phyloP scores from a whole-genome alignment of 805 yeast species.

The Wickerhamomyces ciferrii region DNA sequence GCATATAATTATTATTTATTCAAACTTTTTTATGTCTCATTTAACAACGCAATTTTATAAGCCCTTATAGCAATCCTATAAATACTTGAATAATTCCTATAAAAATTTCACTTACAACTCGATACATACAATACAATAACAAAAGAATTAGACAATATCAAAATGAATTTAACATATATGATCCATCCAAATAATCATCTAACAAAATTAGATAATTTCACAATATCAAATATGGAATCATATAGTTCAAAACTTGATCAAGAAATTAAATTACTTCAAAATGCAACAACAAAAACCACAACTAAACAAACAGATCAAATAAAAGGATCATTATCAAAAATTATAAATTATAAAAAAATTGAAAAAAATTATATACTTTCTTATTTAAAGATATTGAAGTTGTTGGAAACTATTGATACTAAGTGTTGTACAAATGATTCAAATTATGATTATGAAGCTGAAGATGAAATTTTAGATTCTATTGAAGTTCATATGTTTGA shows the following conservation, averaged over 20 bases:
- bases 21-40: too few relatives aligned
- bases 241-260: constrained; percentile 7
- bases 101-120: too few relatives aligned
- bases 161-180: constrained; percentile 2
- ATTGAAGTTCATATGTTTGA: constrained; percentile 15
- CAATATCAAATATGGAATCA: constrained; percentile 16
- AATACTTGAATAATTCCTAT: too few relatives aligned
- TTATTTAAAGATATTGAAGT: constrained; percentile 13
- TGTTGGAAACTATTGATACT: constrained; percentile 12
- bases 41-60: too few relatives aligned
- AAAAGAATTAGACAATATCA: too few relatives aligned
- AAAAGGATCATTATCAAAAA: background rate
- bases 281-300: background rate
- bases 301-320: too few relatives aligned
- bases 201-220: constrained; percentile 15
- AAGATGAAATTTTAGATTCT: constrained; percentile 17
- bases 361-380: constrained; percentile 10
- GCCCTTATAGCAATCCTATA: too few relatives aligned
- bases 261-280: constrained; percentile 3
- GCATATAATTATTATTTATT: too few relatives aligned
- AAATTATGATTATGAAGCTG: constrained; percentile 21
- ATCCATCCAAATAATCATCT: constrained; percentile 20
- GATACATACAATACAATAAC: too few relatives aligned
- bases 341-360: background rate
- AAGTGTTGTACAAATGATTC: constrained; percentile 7